phyloP scores from a whole-genome alignment of 768 basidiomycete species.

The Amanita pallidorosea region DNA sequence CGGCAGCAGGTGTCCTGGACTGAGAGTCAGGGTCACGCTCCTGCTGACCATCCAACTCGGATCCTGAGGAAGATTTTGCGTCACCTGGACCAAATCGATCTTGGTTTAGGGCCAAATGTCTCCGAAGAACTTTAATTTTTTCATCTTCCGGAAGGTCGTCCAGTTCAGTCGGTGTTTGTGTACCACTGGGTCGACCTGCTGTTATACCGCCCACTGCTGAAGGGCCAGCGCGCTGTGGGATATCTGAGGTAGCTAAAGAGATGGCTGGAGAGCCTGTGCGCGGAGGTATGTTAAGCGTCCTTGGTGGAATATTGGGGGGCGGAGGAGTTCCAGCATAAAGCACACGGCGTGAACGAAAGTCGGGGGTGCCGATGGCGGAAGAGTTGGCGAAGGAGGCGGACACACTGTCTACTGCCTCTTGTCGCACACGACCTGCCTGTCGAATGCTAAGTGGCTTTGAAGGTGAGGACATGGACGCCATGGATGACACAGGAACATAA shows the following conservation, averaged over 20 bases:
- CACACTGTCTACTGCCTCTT: constrained; percentile 1
- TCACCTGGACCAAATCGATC: constrained; percentile 54
- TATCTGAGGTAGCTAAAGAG: constrained; percentile 1
- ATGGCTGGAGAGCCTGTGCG: constrained; percentile 10
- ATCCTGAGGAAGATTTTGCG: constrained; percentile 17
- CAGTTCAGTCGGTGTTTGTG: constrained; percentile 24
- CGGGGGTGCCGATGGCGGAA: constrained; percentile 42
- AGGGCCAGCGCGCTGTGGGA: constrained; percentile 1
- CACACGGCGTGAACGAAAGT: constrained; percentile 52
- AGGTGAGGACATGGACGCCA: not conserved
- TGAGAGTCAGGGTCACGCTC: constrained; percentile 12
- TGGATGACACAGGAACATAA: constrained; percentile 7
- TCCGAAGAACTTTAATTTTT: constrained; percentile 69
- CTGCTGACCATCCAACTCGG: constrained; percentile 19
- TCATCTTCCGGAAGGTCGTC: constrained; percentile 71
- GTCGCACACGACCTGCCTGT: not conserved
- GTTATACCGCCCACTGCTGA: constrained; percentile 23
- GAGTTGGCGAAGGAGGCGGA: constrained; percentile 21
- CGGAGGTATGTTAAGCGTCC: not conserved
- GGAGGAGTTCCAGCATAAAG: constrained; percentile 52
- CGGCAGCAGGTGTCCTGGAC: constrained; percentile 14
- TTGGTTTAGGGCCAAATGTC: constrained; percentile 70
- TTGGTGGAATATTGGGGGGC: constrained; percentile 42
- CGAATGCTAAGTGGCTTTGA: constrained; percentile 2
- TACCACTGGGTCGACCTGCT: constrained; percentile 13